Base-by-base conservation (phyloP, 1,284 basidiomycete species). In the Entoloma clypeatum region DNA sequence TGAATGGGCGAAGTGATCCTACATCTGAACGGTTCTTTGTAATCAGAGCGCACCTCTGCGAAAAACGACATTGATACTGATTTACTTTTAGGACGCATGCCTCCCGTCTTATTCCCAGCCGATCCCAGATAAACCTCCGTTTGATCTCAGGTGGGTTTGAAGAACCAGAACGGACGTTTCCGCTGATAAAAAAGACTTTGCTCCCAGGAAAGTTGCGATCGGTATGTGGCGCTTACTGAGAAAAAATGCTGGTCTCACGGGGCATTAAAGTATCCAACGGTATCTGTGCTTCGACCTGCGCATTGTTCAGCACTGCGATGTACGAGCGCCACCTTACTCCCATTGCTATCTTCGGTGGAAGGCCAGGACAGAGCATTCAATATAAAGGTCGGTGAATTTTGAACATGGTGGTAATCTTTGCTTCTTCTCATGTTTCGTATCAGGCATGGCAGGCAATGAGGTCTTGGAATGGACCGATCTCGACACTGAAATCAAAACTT, bases 391-490 rank as follows among this genome's bases (percentile, higher is more conserved):
- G 31, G 50, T 44, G 8, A 14, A 32, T 11, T 19, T 44, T 8
- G 8, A 32, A 31, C 24, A 18, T 32, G 16, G 7, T 24, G n/a
- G n/a, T n/a, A n/a, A n/a, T n/a, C n/a, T n/a, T n/a, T n/a, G n/a
- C n/a, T n/a, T n/a, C n/a, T n/a, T n/a, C n/a, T n/a, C n/a, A n/a
- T n/a, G n/a, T 5, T 34, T 36, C n/a, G 1, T 16, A n/a, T 22
- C 33, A 74, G 75, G 75, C 13, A 79, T 81, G 77, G 76, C 78
- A 1, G 79, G 79, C 2, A 79, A 79, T 51, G 77, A 81, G 51
- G 79, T 82, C 0, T 52, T 82, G 8, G 78, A 81, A 48, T 84
- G 78, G 77, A 50, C 62, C 7, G 75, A 81, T 48, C 60, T 84
- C 29, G 78, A 81, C 49, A 70, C 71, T 5, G 79, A 81, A 53